Percentiles rank a stretch among this genome's conserved stretches.
phyloP scores from a whole-genome alignment of 768 basidiomycete species.

The Russula sp. region DNA sequence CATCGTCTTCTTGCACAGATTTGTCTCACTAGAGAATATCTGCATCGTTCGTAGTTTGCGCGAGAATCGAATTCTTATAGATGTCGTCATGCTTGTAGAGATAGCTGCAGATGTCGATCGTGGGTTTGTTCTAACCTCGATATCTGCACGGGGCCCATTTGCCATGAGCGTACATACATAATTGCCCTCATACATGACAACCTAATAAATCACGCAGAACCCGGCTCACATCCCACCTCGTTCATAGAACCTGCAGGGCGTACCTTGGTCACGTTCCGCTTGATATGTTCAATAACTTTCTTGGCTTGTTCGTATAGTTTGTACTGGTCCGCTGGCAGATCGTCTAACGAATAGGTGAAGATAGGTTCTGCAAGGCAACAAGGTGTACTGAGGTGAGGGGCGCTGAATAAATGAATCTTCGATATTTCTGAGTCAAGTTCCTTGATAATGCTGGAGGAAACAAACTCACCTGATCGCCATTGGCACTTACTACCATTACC shows the following conservation, averaged over 20 bases:
- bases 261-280: conserved; percentile 53
- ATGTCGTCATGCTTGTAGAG: background rate
- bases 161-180: conserved; percentile 49
- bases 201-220: conserved; percentile 33
- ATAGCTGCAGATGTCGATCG: conserved; percentile 7
- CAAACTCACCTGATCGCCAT: conserved; percentile 40
- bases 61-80: conserved; percentile 24
- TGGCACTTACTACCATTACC: conserved; percentile 45
- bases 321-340: conserved; percentile 45
- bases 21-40: conserved; percentile 13
- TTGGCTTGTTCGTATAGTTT: conserved; percentile 48
- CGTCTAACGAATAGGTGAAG: conserved; percentile 37
- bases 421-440: conserved; percentile 8
- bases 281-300: conserved; percentile 47
- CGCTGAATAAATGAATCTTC: conserved; percentile 47
- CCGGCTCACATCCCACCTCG: background rate
- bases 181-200: conserved; percentile 39
- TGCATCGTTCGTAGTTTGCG: conserved; percentile 29
- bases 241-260: conserved; percentile 10
- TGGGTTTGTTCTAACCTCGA: conserved; percentile 38
- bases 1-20: conserved; percentile 24
- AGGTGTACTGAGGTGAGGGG: conserved; percentile 50
- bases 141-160: conserved; percentile 45
- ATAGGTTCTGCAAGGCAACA: conserved; percentile 48
- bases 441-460: background rate